A percentile compares a stretch with the other conserved stretches of the same genome.
Evolutionary conservation across 768 basidiomycete genomes (phyloP).

Genomic region (Bullera alba): DNA sequence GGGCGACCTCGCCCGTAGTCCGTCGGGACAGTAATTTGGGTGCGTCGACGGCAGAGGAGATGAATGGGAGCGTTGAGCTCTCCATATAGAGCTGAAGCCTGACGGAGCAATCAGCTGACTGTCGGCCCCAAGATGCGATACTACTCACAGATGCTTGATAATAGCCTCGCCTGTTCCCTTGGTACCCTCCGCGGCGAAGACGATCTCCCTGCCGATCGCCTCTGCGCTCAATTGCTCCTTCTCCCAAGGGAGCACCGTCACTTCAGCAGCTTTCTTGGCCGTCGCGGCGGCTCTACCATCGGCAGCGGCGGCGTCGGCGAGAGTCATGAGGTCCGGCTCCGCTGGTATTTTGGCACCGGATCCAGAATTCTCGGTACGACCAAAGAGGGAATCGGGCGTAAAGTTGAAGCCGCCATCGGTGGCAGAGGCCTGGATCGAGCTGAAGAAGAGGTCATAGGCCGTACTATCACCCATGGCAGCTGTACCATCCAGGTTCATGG

Average conservation of each 20-base stretch:
- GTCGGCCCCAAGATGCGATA: neutral
- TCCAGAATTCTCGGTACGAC: neutral
- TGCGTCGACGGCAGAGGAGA: slow-evolving; percentile 11
- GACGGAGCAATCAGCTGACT: neutral
- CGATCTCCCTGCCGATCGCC: slow-evolving; percentile 13
- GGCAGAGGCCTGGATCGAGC: neutral
- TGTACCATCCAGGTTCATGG: neutral
- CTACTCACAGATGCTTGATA: slow-evolving; percentile 26
- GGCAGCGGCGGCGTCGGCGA: slow-evolving; percentile 35
- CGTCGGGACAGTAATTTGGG: slow-evolving; percentile 13
- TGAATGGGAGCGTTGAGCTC: slow-evolving; percentile 6
- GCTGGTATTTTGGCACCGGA: neutral
- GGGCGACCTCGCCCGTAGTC: slow-evolving; percentile 4
- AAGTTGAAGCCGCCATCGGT: slow-evolving; percentile 10
- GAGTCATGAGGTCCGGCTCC: slow-evolving; percentile 40
- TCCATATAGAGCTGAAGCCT: slow-evolving; percentile 21
- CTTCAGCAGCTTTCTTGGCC: neutral
- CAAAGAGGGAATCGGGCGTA: slow-evolving; percentile 5
- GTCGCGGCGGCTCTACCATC: slow-evolving; percentile 3
- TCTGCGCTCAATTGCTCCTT: slow-evolving; percentile 11
- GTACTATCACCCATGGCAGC: neutral
- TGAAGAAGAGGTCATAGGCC: neutral
- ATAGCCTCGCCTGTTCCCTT: slow-evolving; percentile 33
- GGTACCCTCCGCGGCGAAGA: slow-evolving; percentile 15
- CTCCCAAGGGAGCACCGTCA: slow-evolving; percentile 19